A percentile compares a stretch with the other conserved stretches of the same genome.
Conservation (phyloP, 768 basidiomycete species). For the Auriscalpium microsporum region DNA sequence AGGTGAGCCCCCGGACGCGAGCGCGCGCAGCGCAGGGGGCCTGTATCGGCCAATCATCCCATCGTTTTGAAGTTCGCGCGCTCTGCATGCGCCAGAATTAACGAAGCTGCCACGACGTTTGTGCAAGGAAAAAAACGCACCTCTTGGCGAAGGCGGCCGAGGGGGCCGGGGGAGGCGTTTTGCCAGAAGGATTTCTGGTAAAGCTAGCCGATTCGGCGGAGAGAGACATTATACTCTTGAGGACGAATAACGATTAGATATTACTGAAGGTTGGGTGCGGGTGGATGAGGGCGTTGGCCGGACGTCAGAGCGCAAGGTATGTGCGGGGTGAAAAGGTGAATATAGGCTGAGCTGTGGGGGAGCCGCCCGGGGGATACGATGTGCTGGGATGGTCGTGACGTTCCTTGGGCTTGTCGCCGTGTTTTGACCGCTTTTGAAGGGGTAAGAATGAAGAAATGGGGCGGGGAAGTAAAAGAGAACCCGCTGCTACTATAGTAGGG, state of each 20-base stretch:
- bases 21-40: slow-evolving; percentile 68
- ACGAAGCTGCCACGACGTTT: slow-evolving; percentile 13
- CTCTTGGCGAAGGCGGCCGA: slow-evolving; percentile 87
- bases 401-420: slow-evolving; percentile 3
- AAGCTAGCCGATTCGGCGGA: slow-evolving; percentile 77
- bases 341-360: neutral
- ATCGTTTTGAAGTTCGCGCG: slow-evolving; percentile 78
- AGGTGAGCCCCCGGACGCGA: slow-evolving; percentile 63
- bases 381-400: slow-evolving; percentile 34
- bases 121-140: slow-evolving; percentile 30
- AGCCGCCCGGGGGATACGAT: slow-evolving; percentile 26
- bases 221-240: slow-evolving; percentile 83
- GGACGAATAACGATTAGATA: slow-evolving; percentile 71
- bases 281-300: slow-evolving; percentile 9
- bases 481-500: slow-evolving; percentile 48
- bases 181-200: slow-evolving; percentile 79
- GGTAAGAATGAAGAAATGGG: slow-evolving; percentile 26
- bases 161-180: slow-evolving; percentile 85
- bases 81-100: slow-evolving; percentile 36
- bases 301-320: slow-evolving; percentile 14
- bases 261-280: slow-evolving; percentile 40
- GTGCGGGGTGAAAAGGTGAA: slow-evolving; percentile 18
- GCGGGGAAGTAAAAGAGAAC: slow-evolving; percentile 31
- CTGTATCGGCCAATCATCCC: slow-evolving; percentile 66
- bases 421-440: slow-evolving; percentile 20